phyloP scores from a whole-genome alignment of 331 rosid genomes.

The Prunus yedoensis region DNA sequence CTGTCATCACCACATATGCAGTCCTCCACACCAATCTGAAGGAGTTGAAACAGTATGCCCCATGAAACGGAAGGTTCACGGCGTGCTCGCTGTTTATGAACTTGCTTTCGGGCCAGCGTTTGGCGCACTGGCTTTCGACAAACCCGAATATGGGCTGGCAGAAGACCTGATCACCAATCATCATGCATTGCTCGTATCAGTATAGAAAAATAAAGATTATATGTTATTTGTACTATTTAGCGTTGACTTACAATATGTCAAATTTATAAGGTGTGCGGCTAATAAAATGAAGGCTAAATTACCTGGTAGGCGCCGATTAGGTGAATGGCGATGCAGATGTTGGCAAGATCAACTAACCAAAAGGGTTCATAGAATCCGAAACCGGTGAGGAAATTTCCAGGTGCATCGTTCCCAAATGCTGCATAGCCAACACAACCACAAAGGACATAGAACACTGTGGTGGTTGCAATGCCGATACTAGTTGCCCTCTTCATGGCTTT shows the following conservation, averaged over 20 bases:
- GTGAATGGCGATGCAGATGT: slow-evolving; percentile 82
- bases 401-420: slow-evolving; percentile 90
- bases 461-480: slow-evolving; percentile 66
- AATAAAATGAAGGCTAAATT: background rate
- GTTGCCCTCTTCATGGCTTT: slow-evolving; percentile 88
- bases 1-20: slow-evolving; percentile 61
- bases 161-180: slow-evolving; percentile 57
- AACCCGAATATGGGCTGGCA: slow-evolving; percentile 81
- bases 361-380: slow-evolving; percentile 98
- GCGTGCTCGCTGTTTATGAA: slow-evolving; percentile 53
- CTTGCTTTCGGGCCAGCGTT: slow-evolving; percentile 64
- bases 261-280: background rate
- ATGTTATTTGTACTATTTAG: background rate
- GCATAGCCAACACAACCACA: slow-evolving; percentile 92
- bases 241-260: background rate
- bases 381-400: slow-evolving; percentile 97
- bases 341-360: slow-evolving; percentile 94
- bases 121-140: slow-evolving; percentile 50
- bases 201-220: background rate
- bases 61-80: slow-evolving; percentile 52
- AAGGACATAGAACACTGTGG: slow-evolving; percentile 73
- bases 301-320: slow-evolving; percentile 93
- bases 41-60: slow-evolving; percentile 44
- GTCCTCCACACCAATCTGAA: slow-evolving; percentile 88
- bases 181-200: background rate